Base-by-base conservation (phyloP, 306 rosid genomes). In the Vachellia collinsii region DNA sequence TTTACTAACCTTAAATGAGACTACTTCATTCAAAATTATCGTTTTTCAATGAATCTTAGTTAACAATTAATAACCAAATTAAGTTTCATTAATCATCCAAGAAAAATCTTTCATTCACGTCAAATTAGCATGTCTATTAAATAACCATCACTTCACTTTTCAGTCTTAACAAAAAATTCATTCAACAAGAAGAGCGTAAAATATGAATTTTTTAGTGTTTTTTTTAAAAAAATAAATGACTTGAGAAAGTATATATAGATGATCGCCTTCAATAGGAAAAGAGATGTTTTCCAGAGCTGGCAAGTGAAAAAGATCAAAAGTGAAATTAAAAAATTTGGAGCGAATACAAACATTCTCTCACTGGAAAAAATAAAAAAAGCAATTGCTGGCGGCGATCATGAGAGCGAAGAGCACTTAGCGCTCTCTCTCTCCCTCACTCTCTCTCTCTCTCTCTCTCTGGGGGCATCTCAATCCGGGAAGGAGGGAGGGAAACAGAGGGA, bases 401-500 rank as follows among this genome's bases (percentile, higher is more conserved):
- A 72, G 76, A 16, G 34, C 3, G 29, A 7, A 8, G 62, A 48
- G 14, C 62, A 34, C 58, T 12, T 22, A 14, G 16, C 38, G 34
- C 34, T 29, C 34, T 29, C 34, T 67, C 22, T 7, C 20, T 47
- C 6, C 11, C 54, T 47, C 19, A 3, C 53, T 14, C 53, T 47
- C 53, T 47, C 53, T 47, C 54, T 47, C 19, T 13, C 53, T 14
- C 53, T 47, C 53, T 47, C 53, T 47, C 53, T 47, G 16, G 53
- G 4, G 19, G 17, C 13, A 5, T 16, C n/a, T 39, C 39, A 46
- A 13, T 44, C 7, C 13, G 5, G 3, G 11, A 20, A 8, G 1
- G 83, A 23, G 67, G 87, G 77, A 85, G 84, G 79, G 51, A 47
- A 5, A 14, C 7, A 48, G 43, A 25, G 61, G 8, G 7, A 25